phyloP scores from a whole-genome alignment of 805 yeast genomes.

The Candida odintsovae region DNA sequence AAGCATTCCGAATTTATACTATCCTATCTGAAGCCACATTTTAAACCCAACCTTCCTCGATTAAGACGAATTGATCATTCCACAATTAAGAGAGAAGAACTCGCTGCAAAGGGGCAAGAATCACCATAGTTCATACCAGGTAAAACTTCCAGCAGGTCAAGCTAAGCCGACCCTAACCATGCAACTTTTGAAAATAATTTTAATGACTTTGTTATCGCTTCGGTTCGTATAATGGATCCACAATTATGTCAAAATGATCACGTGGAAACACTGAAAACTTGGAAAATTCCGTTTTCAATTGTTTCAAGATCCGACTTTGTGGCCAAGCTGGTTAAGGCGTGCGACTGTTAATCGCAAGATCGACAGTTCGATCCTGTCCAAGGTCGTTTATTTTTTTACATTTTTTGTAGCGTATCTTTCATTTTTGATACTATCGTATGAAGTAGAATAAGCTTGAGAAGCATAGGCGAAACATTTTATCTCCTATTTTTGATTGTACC shows the following conservation, averaged over 20 bases:
- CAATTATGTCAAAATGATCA: neutral
- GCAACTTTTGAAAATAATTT: neutral
- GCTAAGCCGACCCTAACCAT: no score
- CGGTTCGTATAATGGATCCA: neutral
- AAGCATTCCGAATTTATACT: neutral
- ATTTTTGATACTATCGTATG: no score
- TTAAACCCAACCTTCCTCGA: no score
- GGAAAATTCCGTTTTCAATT: neutral
- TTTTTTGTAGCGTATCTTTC: no score
- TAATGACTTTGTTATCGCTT: neutral
- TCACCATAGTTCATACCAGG: no score
- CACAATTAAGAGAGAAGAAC: neutral
- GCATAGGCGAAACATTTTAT: no score
- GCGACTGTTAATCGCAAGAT: constrained; percentile 47
- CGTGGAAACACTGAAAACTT: neutral
- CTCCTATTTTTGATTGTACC: no score
- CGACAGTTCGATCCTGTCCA: constrained; percentile 48
- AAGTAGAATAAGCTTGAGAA: no score
- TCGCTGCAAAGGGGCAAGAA: no score
- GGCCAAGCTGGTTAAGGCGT: constrained; percentile 38
- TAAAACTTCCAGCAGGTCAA: no score
- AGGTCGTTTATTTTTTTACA: constrained; percentile 32
- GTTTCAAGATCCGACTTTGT: constrained; percentile 18
- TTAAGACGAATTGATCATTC: neutral
- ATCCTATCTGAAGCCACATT: neutral